Evolutionary conservation across 2,329 filamentous ascomycete genomes (phyloP), one percentile per base, ranked within the genome.

Genomic region (Alternaria alternata): DNA sequence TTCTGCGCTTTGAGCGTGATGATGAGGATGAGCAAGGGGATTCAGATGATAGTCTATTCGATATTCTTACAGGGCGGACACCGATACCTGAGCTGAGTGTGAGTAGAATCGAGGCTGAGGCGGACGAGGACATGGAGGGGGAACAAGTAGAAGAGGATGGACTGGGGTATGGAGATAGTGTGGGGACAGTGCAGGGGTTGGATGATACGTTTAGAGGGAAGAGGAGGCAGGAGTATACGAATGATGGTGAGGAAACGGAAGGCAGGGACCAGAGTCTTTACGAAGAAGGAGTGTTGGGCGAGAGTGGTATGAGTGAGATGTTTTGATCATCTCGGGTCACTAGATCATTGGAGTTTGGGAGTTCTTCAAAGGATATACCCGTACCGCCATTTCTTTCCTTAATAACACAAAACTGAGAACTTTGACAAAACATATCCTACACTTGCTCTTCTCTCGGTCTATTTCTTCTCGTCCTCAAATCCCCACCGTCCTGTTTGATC

Each of bases 1-100:
- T 79, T 24, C 61, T 77, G 5, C 63, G 67, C 3, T 76, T 77
- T 57, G 71, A 74, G 8, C 66, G 54, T 22, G 32, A 47, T 0
- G 51, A 38, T 0, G 65, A 69, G 4, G 72, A 78, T 11, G 62
- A 53, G 22, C 78, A 73, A 30, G 77, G 80, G 6, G 75, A 75
- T 5, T 80, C 78, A 53, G 81, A 84, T 28, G 82, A 84, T 62
- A 83, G 80, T 42, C 63, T 84, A 24, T 81, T 81, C 51, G 81
- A 84, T 24, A 80, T 84, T 6, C 67, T 84, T 12, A 82, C 81
- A 1, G 82, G 82, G 0, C 68, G 79, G n/a, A 83, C 78, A 46
- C 78, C 80, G 1, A 66, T 80, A 39, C 80, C 79, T 12, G 72
- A 68, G 12, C 41, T 73, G 22, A 57, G 63, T n/a, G 24, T 41